Percentiles rank a stretch among this genome's conserved stretches.
Conservation (phyloP, 306 rosid genomes). For the Malus fusca region DNA sequence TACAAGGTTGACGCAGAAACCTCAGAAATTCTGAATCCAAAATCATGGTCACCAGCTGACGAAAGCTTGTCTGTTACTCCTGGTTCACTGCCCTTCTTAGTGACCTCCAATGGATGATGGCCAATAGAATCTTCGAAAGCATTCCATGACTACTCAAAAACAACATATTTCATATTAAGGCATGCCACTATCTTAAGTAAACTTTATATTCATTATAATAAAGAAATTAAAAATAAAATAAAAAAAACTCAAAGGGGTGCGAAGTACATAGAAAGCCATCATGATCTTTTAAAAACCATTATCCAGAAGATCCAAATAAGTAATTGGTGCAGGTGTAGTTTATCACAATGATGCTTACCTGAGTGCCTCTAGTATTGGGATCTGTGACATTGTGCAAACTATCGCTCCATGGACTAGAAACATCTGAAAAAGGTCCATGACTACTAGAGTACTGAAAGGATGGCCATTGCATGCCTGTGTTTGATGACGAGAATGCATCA, state of each 20-base stretch:
- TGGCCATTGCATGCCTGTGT: constrained; percentile 39
- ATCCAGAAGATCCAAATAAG: background rate
- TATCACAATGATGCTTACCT: constrained; percentile 26
- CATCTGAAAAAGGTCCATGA: constrained; percentile 23
- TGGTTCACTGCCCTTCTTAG: constrained; percentile 26
- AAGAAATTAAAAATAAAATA: background rate
- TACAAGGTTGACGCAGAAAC: constrained; percentile 27
- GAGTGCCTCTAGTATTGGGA: constrained; percentile 25
- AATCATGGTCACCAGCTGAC: constrained; percentile 30
- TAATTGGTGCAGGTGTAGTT: background rate
- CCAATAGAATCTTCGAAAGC: constrained; percentile 56
- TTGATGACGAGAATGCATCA: constrained; percentile 34
- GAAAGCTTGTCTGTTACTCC: constrained; percentile 20
- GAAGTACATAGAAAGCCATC: background rate
- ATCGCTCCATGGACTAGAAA: constrained; percentile 38
- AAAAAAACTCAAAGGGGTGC: background rate
- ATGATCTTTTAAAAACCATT: background rate
- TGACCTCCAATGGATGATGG: constrained; percentile 26
- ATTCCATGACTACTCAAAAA: constrained; percentile 58
- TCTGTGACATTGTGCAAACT: constrained; percentile 26
- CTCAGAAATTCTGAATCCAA: constrained; percentile 37
- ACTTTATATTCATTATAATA: background rate
- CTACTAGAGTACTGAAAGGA: constrained; percentile 23
- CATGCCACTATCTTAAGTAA: background rate
- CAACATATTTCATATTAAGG: constrained; percentile 16